These are phyloP conservation scores for Claviceps sp. DNA, from an alignment of 2,329 filamentous ascomycete species.

Conservation along the genomic window DNA sequence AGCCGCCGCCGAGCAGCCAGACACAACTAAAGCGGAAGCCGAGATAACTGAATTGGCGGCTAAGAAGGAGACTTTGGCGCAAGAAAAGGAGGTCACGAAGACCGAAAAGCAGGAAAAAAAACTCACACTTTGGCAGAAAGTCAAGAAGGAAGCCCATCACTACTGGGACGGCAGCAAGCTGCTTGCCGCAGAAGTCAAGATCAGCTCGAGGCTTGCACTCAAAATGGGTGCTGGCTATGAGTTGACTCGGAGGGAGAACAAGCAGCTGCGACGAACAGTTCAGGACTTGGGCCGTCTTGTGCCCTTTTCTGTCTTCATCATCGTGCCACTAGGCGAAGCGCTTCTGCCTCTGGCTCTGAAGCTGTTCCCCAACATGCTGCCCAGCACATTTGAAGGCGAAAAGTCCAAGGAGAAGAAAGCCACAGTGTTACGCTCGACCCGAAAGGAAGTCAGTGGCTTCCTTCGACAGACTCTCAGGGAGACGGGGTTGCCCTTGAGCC, in stretches of 20 bases:
- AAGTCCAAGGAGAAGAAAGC: slow-evolving; percentile 86
- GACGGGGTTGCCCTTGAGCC: slow-evolving; percentile 80
- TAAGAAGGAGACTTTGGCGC: slow-evolving; percentile 46
- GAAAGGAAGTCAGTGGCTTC: slow-evolving; percentile 89
- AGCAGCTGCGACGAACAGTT: slow-evolving; percentile 85
- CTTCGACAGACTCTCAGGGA: slow-evolving; percentile 79
- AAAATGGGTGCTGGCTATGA: slow-evolving; percentile 99
- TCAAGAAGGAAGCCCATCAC: slow-evolving; percentile 86
- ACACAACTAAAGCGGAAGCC: slow-evolving; percentile 26
- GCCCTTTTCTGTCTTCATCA: slow-evolving; percentile 92
- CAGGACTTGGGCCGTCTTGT: slow-evolving; percentile 86
- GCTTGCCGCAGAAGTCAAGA: slow-evolving; percentile 79
- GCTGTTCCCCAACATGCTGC: slow-evolving; percentile 93
- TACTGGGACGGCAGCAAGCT: slow-evolving; percentile 99
- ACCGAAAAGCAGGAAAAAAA: slow-evolving; percentile 64
- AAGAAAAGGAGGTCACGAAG: slow-evolving; percentile 44
- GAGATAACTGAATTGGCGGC: slow-evolving; percentile 48
- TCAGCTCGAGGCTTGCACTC: slow-evolving; percentile 78
- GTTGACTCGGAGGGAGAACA: slow-evolving; percentile 81
- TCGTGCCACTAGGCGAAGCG: slow-evolving; percentile 90
- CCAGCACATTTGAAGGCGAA: slow-evolving; percentile 91
- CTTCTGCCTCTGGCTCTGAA: slow-evolving; percentile 83
- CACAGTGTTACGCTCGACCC: slow-evolving; percentile 63
- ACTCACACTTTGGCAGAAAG: slow-evolving; percentile 75
- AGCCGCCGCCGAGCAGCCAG: slow-evolving; percentile 17